These are phyloP conservation scores for Penicillium flavigenum DNA, from an alignment of 495 filamentous ascomycete genomes.

Conservation along the genomic window DNA sequence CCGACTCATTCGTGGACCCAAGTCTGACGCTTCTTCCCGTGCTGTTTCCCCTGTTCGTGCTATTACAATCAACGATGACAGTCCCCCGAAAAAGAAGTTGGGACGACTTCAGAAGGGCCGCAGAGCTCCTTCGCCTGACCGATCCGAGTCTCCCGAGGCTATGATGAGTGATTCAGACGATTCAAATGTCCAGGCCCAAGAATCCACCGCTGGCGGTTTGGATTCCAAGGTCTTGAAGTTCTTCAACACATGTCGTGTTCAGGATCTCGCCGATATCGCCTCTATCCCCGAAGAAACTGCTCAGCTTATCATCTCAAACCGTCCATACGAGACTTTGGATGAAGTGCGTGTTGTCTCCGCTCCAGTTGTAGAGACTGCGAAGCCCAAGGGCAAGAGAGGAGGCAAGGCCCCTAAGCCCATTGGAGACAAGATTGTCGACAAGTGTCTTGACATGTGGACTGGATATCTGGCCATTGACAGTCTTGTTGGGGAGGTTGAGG, in stretches of 20 bases:
- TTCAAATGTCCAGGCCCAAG: conserved; percentile 53
- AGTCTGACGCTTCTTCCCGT: conserved; percentile 28
- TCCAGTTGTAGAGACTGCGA: conserved; percentile 40
- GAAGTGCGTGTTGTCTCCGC: conserved; percentile 62
- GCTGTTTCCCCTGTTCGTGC: conserved; percentile 11
- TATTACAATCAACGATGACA: conserved; percentile 26
- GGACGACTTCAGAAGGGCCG: conserved; percentile 61
- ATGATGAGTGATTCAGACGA: conserved; percentile 52
- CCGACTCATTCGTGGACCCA: conserved; percentile 44
- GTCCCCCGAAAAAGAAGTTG: conserved; percentile 41
- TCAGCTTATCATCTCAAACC: conserved; percentile 60
- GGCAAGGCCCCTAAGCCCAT: conserved; percentile 54
- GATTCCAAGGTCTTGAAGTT: conserved; percentile 68
- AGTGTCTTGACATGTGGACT: conserved; percentile 67
- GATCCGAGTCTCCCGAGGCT: conserved; percentile 40
- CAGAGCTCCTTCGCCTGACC: conserved; percentile 44
- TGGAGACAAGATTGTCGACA: conserved; percentile 71
- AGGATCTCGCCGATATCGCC: conserved; percentile 76
- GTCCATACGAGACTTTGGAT: conserved; percentile 65
- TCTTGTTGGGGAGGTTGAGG: conserved; percentile 69
- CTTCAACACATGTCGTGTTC: conserved; percentile 73
- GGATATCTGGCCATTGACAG: conserved; percentile 78
- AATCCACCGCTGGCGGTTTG: conserved; percentile 39
- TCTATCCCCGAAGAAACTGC: conserved; percentile 66
- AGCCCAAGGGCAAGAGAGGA: conserved; percentile 46